Evolutionary conservation across 1,284 basidiomycete species (phyloP), one percentile per base, ranked within the genome.

Genomic region (Tremellales sp.): DNA sequence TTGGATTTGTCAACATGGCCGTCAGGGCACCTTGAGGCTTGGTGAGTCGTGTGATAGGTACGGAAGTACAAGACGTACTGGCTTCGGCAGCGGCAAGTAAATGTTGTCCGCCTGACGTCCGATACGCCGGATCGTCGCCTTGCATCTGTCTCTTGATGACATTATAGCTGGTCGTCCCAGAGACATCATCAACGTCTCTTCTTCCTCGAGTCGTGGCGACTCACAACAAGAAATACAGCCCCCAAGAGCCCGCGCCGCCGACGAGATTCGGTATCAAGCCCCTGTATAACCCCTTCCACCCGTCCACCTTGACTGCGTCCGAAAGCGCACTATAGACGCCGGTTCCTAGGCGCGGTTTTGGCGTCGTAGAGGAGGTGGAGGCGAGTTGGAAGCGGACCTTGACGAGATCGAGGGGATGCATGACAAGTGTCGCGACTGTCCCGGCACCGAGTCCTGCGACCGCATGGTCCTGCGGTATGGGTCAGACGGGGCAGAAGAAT

Each of bases 181-280:
- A 31, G 10, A 12, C 26, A 33, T 14, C 31, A 36, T 33, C 35
- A 29, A 5, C 13, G 14, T 25, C 29, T 31, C 10, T 31, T 31
- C 29, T 16, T 16, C 29, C 29, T 10, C 16, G 16, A 10, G 29
- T 10, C 29, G 29, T 16, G 10, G 10, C 29, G 2, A 79, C 89
- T 74, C 68, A 94, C 94, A 95, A 95, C 53, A 97, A 79, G 74
- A 98, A 98, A 73, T 99, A 98, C 26, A 97, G 74, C 0, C 95
- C 94, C 94, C 94, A 98, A 60, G 88, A 93, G 5, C 86, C 83
- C n/a, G 93, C 91, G 61, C 97, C 97, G 16, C 95, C 94, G 0
- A 89, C 87, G 36, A 97, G 80, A 66, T 98, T 99, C 2, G 93
- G 84, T 3, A 83, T 81, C 24, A 98, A 75, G 10, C 94, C 94